Percentiles rank a stretch among this genome's conserved stretches.
phyloP scores from a whole-genome alignment of 192 early-diverging fungal species.

The Podila epigama region DNA sequence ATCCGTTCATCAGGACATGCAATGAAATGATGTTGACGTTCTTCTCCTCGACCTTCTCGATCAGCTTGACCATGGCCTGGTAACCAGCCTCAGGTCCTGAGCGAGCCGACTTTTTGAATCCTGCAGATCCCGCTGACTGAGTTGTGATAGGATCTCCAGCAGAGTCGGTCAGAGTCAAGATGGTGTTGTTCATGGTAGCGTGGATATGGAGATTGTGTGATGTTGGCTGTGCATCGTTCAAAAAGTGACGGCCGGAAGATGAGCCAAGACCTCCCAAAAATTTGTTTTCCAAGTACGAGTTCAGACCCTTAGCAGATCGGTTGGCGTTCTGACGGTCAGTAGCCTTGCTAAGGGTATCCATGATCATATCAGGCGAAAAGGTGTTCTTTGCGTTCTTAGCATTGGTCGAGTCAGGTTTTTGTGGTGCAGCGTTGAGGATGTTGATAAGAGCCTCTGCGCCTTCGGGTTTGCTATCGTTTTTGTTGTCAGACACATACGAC shows the following conservation, averaged over 20 bases:
- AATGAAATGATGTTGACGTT: slow-evolving; percentile 67
- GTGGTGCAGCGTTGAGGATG: slow-evolving; percentile 13
- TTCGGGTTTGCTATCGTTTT: slow-evolving; percentile 12
- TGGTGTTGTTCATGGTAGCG: slow-evolving; percentile 85
- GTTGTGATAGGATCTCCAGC: slow-evolving; percentile 74
- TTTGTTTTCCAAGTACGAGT: slow-evolving; percentile 11
- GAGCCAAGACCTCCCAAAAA: neutral
- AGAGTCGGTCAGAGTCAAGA: slow-evolving; percentile 78
- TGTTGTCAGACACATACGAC: slow-evolving; percentile 15
- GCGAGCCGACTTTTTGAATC: slow-evolving; percentile 89
- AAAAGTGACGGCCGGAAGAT: slow-evolving; percentile 1
- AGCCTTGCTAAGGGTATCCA: slow-evolving; percentile 37
- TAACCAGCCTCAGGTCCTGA: slow-evolving; percentile 92
- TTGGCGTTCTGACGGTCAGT: slow-evolving; percentile 25
- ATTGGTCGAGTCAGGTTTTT: neutral
- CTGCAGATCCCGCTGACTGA: slow-evolving; percentile 81
- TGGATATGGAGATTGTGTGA: slow-evolving; percentile 62
- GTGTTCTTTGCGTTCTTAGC: neutral
- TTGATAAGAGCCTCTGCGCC: slow-evolving; percentile 25
- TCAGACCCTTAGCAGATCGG: neutral
- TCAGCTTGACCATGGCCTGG: slow-evolving; percentile 80
- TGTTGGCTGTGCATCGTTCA: slow-evolving; percentile 28
- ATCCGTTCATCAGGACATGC: slow-evolving; percentile 87
- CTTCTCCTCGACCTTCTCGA: slow-evolving; percentile 72
- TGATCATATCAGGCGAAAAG: slow-evolving; percentile 18